Base-by-base conservation (phyloP, 73 alveolate genomes). In the Symbiodinium pilosum region DNA sequence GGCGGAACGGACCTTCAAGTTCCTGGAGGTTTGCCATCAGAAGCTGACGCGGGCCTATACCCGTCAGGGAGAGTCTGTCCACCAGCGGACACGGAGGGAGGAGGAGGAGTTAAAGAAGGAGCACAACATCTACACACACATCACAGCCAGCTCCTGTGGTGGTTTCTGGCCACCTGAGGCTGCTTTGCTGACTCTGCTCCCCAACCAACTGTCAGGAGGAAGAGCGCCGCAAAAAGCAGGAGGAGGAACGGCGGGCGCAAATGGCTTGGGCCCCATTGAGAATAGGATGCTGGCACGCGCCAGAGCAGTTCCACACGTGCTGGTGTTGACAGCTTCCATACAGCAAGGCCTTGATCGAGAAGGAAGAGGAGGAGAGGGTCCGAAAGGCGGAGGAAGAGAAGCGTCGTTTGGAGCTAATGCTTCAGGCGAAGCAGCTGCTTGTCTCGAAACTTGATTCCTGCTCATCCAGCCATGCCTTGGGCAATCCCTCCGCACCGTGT, bases 1-100 rank as follows among this genome's bases (percentile, higher is more conserved):
- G 95, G 98, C 98, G 7, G 98, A 92, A 83, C 69, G 73, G 98
- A 92, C 98, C 88, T 92, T 92, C 98, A 92, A 92, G 47, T 92
- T 73, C 91, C 83, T 92, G 42, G 98, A 92, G 52, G 98, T 75
- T 42, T 92, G 98, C 42, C 98, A 92, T 43, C 98, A 83, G 68
- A 92, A 75, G 98, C 47, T 92, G 51, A 92, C 47, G 98, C 44
- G 87, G 28, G 47, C 98, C 42, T 92, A 92, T 83, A 69, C 98
- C 7, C 88, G 91, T 43, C 98, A 92, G 91, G 52, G 87, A 18
- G 98, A 92, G 91, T 73, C 88, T 3, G 98, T 92, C 36, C 98
- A 92, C 68, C 98, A 92, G 83, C 89, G 98, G 40, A 92, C 98
- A n/a, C 56, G 98, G 42, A 81, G 98, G 30, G 98, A 92, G 86